Percentiles rank a stretch among this genome's conserved stretches.
phyloP scores from a whole-genome alignment of 805 yeast species.

The Myxozyma vanderwaltii region DNA sequence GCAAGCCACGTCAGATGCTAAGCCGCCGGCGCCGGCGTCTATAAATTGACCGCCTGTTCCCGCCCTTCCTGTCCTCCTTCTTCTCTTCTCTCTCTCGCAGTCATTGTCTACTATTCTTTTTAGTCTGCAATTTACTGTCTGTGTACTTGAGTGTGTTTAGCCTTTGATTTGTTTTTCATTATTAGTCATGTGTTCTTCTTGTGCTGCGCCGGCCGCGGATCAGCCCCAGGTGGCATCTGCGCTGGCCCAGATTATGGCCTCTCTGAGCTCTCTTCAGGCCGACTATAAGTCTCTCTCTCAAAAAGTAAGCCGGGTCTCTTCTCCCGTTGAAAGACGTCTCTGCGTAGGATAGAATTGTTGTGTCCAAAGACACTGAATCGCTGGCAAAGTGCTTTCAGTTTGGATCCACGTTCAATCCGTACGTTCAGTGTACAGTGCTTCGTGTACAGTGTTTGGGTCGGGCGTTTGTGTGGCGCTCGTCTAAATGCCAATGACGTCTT shows the following conservation, averaged over 20 bases:
- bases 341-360: slow-evolving; percentile 8
- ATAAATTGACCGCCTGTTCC: slow-evolving; percentile 9
- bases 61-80: neutral
- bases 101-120: neutral
- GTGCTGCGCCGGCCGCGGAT: slow-evolving; percentile 3
- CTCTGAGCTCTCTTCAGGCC: slow-evolving; percentile 23
- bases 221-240: slow-evolving; percentile 17
- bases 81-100: neutral
- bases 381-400: slow-evolving; percentile 17
- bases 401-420: slow-evolving; percentile 12
- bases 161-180: neutral
- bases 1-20: neutral
- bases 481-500: too few species aligned
- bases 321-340: neutral
- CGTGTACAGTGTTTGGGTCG: too few species aligned
- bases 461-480: slow-evolving; percentile 10
- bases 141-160: neutral
- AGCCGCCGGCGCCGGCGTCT: slow-evolving; percentile 1
- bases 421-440: too few species aligned
- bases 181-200: slow-evolving; percentile 1
- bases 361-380: neutral
- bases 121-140: neutral
- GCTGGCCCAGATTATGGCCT: slow-evolving; percentile 25
- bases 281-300: slow-evolving; percentile 28
- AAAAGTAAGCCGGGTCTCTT: slow-evolving; percentile 26